Evolutionary conservation across 1,284 basidiomycete species (phyloP).

Genomic region (Boletus smithii): DNA sequence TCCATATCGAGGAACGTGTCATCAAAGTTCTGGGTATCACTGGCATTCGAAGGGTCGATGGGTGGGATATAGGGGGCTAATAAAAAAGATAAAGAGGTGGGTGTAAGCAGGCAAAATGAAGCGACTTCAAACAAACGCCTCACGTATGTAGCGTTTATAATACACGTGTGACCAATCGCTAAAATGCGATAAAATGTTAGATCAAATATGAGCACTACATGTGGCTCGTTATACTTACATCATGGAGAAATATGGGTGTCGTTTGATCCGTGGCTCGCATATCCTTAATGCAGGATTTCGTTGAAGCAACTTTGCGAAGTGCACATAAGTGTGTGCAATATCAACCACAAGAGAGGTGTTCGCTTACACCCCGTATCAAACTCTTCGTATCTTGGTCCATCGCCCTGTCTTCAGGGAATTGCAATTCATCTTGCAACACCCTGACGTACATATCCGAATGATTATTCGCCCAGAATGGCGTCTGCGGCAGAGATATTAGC

Average conservation of each 20-base stretch:
- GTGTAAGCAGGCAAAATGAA: slow-evolving; percentile 15
- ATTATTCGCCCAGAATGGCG: slow-evolving; percentile 91
- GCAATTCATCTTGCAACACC: slow-evolving; percentile 82
- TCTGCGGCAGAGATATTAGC: slow-evolving; percentile 46
- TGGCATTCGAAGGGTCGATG: slow-evolving; percentile 88
- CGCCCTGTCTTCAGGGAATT: slow-evolving; percentile 85
- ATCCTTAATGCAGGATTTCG: slow-evolving; percentile 87
- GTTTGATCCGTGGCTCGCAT: slow-evolving; percentile 89
- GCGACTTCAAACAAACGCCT: slow-evolving; percentile 28
- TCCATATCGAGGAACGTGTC: slow-evolving; percentile 95
- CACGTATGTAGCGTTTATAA: slow-evolving; percentile 91
- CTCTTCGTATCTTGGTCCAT: slow-evolving; percentile 95
- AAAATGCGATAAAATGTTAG: slow-evolving; percentile 20
- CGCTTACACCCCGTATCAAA: slow-evolving; percentile 85
- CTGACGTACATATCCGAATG: slow-evolving; percentile 94
- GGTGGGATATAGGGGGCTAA: slow-evolving; percentile 95
- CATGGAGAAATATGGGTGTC: slow-evolving; percentile 94
- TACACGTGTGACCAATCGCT: slow-evolving; percentile 93
- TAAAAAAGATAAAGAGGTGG: slow-evolving; percentile 6
- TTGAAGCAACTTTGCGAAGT: slow-evolving; percentile 70
- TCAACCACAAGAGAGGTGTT: slow-evolving; percentile 1
- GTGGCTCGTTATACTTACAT: slow-evolving; percentile 58
- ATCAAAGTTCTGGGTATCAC: slow-evolving; percentile 97
- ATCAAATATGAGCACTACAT: slow-evolving; percentile 11
- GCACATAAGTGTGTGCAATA: slow-evolving; percentile 18